A percentile compares a stretch with the other conserved stretches of the same genome.
These are phyloP conservation scores for Zygoascus sp. DNA, from an alignment of 1,139 yeast genomes.

Conservation along the genomic window DNA sequence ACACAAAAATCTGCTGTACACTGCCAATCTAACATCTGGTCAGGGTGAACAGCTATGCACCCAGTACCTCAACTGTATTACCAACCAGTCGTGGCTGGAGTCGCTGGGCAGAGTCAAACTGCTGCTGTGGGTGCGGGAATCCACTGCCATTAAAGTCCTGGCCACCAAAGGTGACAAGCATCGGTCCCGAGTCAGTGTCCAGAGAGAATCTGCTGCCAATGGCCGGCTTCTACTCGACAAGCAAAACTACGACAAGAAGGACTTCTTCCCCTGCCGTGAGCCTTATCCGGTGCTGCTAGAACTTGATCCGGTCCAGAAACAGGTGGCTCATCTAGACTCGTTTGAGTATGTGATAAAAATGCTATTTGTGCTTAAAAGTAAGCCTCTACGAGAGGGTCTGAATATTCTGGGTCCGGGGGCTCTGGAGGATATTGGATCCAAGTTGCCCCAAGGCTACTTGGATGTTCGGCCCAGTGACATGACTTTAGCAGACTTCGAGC, in stretches of 20 bases:
- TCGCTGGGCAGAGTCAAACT: conserved; percentile 68
- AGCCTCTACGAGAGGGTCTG: conserved; percentile 47
- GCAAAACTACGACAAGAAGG: conserved; percentile 11
- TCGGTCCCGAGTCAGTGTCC: conserved; percentile 56
- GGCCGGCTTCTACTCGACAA: conserved; percentile 38
- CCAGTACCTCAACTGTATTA: conserved; percentile 71
- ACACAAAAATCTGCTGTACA: conserved; percentile 58
- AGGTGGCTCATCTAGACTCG: conserved; percentile 43
- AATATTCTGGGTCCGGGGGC: conserved; percentile 79
- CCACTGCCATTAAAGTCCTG: conserved; percentile 58
- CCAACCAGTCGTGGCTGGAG: conserved; percentile 70
- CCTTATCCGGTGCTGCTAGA: conserved; percentile 25
- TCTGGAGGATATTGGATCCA: conserved; percentile 48
- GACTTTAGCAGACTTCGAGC: conserved; percentile 49
- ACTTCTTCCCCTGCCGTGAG: conserved; percentile 14
- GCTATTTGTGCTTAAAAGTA: conserved; percentile 51
- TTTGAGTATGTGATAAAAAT: conserved; percentile 67
- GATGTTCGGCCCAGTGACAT: conserved; percentile 48
- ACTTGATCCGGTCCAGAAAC: conserved; percentile 28
- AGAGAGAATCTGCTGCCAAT: conserved; percentile 57
- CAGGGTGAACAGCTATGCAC: conserved; percentile 67
- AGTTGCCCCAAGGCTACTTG: conserved; percentile 39
- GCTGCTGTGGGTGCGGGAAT: conserved; percentile 57
- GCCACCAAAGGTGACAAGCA: conserved; percentile 45
- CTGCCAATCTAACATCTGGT: conserved; percentile 58